These are phyloP conservation scores for Lecanoromycetidae sp. DNA, from an alignment of 2,329 filamentous ascomycete species.

Conservation along the genomic window DNA sequence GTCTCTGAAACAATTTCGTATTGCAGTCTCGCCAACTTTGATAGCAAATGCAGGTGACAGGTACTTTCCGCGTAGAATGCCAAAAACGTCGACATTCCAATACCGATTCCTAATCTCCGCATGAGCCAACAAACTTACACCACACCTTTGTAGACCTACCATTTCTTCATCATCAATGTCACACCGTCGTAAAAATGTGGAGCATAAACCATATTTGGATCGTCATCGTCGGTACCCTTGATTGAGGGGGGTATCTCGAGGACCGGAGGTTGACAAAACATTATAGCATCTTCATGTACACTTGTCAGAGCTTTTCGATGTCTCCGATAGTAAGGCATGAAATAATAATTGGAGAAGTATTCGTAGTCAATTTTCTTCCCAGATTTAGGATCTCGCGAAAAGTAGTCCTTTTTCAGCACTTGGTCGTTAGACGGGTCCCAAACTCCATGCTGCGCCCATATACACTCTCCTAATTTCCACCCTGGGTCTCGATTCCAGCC, in stretches of 20 bases:
- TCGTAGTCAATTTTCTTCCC: constrained; percentile 67
- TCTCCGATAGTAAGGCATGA: constrained; percentile 70
- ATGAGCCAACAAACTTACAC: constrained; percentile 19
- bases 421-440: constrained; percentile 76
- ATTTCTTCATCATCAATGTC: constrained; percentile 94
- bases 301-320: constrained; percentile 63
- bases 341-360: constrained; percentile 82
- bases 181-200: constrained; percentile 96
- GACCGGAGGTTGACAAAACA: constrained; percentile 85
- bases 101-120: constrained; percentile 55
- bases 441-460: constrained; percentile 94
- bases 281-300: constrained; percentile 66
- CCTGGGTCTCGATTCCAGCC: constrained; percentile 76
- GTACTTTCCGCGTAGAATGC: constrained; percentile 79
- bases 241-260: constrained; percentile 82
- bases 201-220: constrained; percentile 79
- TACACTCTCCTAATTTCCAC: constrained; percentile 87
- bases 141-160: constrained; percentile 34
- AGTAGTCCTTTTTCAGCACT: constrained; percentile 76
- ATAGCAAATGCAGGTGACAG: constrained; percentile 81
- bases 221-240: constrained; percentile 79
- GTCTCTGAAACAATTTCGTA: constrained; percentile 82
- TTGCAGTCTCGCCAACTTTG: constrained; percentile 83
- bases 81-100: constrained; percentile 95
- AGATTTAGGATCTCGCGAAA: constrained; percentile 62